phyloP scores from a whole-genome alignment of 2,329 filamentous ascomycete genomes.

The Colletotrichum gloeosporioides region DNA sequence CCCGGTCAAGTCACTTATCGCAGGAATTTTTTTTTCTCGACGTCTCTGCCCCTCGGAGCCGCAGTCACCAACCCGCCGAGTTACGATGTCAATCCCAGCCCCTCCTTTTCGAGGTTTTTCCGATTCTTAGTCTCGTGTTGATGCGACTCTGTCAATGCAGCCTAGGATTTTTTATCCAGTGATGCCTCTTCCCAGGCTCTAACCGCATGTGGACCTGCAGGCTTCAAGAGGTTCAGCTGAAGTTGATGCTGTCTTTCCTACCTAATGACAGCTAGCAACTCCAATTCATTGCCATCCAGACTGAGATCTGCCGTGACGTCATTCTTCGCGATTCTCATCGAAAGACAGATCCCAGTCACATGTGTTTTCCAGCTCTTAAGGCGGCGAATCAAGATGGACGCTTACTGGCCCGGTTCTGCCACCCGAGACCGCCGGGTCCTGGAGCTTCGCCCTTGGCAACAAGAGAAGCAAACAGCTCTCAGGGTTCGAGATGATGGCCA shows the following conservation, averaged over 20 bases:
- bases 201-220: not conserved
- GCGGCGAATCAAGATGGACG: not conserved
- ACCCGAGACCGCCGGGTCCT: not conserved
- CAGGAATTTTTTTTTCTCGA: constrained; percentile 4
- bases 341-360: not conserved
- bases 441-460: not conserved
- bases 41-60: not conserved
- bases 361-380: not conserved
- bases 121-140: not conserved
- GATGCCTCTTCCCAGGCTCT: not conserved
- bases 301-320: not conserved
- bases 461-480: not conserved
- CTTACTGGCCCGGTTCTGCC: not conserved
- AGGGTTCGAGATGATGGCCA: not conserved
- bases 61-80: not conserved
- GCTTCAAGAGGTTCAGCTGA: not conserved
- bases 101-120: constrained; percentile 11
- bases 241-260: not conserved
- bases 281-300: not conserved
- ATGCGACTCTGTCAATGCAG: not conserved
- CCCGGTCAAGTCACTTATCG: constrained; percentile 12
- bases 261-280: not conserved
- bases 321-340: not conserved
- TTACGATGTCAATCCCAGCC: constrained; percentile 7
- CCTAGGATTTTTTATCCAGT: not conserved